Evolutionary conservation across 2,329 filamentous ascomycete species (phyloP), one percentile per base, ranked within the genome.

Genomic region (Epicoccum sorghinum): DNA sequence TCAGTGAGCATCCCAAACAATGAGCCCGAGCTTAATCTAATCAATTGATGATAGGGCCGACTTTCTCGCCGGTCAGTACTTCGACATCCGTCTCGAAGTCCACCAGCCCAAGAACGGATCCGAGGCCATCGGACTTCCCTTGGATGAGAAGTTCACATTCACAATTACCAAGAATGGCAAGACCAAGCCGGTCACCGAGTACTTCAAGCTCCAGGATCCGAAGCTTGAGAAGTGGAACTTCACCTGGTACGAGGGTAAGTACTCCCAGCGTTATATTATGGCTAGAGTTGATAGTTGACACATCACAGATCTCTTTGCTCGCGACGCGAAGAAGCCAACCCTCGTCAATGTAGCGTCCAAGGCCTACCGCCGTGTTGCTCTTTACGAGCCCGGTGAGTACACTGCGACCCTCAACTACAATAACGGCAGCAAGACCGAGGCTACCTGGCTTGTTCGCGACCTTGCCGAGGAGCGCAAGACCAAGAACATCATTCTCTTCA

Each of bases 401-500:
- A 85, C 84, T 44, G 90, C 91, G 13, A 90, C 85, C 5, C 80
- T 96, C 57, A 85, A 77, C 56, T 95, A 95, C 79, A 91, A 91
- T 75, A 84, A 85, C 59, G 85, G 85, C 57, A 82, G 85, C 70
- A 87, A 80, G 57, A 95, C 90, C 4, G 84, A 82, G 47, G 90
- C 90, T 18, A 86, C 86, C 64, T 96, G 90, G 91, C 77, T 84
- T 18, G 91, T 96, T 36, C 86, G 90, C 32, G 86, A 90, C 43
- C 76, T 93, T 27, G 81, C 84, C 32, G 82, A 85, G 52, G 80
- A 85, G 72, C 87, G 89, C 75, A 90, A 86, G 78, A 87, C 90
- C 35, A 95, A 93, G 83, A 95, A 95, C 62, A 86, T 95, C 61
- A 85, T 95, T 64, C 82, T 95, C 59, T 96, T 95, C 77, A 90